These are phyloP conservation scores for Colletotrichum aenigma DNA, from an alignment of 2,329 filamentous ascomycete species.

Conservation along the genomic window DNA sequence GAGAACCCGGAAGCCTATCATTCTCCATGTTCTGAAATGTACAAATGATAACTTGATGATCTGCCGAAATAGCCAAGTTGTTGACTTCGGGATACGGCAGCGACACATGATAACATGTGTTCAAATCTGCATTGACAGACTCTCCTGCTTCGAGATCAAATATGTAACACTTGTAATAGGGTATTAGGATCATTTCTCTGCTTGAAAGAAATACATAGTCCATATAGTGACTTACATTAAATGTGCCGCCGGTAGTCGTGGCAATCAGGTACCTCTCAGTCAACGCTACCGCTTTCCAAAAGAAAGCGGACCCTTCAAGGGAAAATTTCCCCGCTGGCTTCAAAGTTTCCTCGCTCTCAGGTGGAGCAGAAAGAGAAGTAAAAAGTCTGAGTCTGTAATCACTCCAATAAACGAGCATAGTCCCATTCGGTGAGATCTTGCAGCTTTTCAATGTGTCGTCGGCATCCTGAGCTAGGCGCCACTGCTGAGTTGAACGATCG, in stretches of 20 bases:
- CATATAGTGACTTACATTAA: neutral
- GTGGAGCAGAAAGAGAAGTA: neutral
- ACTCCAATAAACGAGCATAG: neutral
- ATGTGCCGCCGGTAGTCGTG: neutral
- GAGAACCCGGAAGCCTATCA: neutral
- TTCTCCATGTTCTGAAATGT: neutral
- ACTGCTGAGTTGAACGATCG: neutral
- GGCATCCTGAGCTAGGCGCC: neutral
- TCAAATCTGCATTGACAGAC: neutral
- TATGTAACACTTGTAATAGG: neutral
- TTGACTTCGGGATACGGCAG: neutral
- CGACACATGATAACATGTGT: neutral
- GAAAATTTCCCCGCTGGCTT: neutral
- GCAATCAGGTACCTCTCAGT: neutral
- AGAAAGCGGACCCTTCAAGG: neutral
- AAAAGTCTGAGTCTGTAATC: neutral
- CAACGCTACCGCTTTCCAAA: neutral
- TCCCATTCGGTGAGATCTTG: neutral
- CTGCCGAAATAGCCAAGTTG: neutral
- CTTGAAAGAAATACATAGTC: accelerated
- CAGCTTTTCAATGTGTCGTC: neutral
- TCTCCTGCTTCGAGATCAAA: neutral
- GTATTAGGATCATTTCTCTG: accelerated
- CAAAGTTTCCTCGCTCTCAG: neutral
- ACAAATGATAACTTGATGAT: neutral